Evolutionary conservation across 139 green algal genomes (phyloP).

Genomic region (Chlorella vulgaris): DNA sequence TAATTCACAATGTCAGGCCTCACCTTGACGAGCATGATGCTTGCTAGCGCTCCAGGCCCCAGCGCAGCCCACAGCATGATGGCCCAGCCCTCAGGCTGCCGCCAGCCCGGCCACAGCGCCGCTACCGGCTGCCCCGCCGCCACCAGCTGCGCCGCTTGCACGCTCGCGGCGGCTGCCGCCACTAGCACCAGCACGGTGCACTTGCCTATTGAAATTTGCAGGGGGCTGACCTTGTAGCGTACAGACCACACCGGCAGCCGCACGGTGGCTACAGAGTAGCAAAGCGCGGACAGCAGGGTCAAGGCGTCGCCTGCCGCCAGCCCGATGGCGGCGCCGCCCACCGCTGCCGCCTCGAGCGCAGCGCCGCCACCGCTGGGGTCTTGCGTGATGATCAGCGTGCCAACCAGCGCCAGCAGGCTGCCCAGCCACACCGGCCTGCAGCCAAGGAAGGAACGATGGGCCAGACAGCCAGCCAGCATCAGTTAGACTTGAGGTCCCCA

Average conservation of each 20-base stretch:
- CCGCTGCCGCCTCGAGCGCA: background rate
- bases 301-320: constrained; percentile 12
- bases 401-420: constrained; percentile 16
- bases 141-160: background rate
- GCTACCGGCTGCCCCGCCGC: background rate
- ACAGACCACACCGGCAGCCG: constrained; percentile 37
- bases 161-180: background rate
- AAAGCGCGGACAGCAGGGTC: constrained; percentile 38
- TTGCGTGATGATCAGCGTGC: background rate
- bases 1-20: no score
- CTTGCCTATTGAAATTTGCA: constrained; percentile 43
- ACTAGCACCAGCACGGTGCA: constrained; percentile 13
- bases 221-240: background rate
- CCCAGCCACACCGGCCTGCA: constrained; percentile 12
- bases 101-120: constrained; percentile 8
- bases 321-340: background rate
- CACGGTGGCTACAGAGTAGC: constrained; percentile 41
- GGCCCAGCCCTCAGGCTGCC: constrained; percentile 11
- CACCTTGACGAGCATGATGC: constrained; percentile 38
- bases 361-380: background rate
- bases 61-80: constrained; percentile 28
- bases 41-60: constrained; percentile 24
- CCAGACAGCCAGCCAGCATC: no score
- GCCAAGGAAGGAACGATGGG: no score
- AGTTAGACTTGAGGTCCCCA: no score